These are phyloP conservation scores for Scenedesmus sp. DNA, from an alignment of 163 green algal genomes.

Conservation along the genomic window DNA sequence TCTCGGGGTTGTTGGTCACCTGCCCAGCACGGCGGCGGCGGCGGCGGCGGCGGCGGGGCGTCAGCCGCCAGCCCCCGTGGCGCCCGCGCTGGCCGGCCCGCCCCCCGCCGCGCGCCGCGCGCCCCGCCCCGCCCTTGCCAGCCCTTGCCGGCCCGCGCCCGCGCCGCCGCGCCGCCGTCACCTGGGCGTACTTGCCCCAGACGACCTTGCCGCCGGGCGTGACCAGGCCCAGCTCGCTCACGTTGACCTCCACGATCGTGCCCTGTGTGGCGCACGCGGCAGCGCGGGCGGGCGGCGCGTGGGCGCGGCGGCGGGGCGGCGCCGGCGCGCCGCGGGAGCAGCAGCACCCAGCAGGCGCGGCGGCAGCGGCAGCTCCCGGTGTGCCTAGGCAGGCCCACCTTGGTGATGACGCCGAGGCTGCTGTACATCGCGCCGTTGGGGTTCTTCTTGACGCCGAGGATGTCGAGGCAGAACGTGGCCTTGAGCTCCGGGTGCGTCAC, in stretches of 20 bases:
- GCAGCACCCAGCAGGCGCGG: background rate
- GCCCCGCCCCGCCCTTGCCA: too few relatives aligned
- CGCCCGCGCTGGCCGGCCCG: background rate
- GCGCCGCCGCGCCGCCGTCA: conserved; percentile 32
- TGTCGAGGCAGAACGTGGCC: conserved; percentile 96
- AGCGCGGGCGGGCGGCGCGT: too few relatives aligned
- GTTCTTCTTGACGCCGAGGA: conserved; percentile 99
- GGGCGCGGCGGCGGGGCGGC: too few relatives aligned
- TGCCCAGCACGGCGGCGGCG: too few relatives aligned
- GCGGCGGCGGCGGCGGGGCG: too few relatives aligned
- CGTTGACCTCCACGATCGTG: conserved; percentile 98
- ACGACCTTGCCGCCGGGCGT: conserved; percentile 99
- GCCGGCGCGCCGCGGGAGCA: too few relatives aligned
- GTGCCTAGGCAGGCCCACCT: too few relatives aligned
- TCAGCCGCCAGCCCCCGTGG: background rate
- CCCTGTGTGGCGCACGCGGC: too few relatives aligned
- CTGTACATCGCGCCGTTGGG: conserved; percentile 98
- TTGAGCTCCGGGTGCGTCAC: conserved; percentile 99
- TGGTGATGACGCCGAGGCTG: conserved; percentile 95
- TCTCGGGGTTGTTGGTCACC: conserved; percentile 99
- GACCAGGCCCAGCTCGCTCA: conserved; percentile 97
- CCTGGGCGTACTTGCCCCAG: conserved; percentile 99
- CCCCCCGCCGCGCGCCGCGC: background rate
- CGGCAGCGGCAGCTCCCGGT: too few relatives aligned
- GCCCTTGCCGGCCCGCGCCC: too few relatives aligned